phyloP scores from a whole-genome alignment of 495 filamentous ascomycete species.

The Stereocaulon alpinum region DNA sequence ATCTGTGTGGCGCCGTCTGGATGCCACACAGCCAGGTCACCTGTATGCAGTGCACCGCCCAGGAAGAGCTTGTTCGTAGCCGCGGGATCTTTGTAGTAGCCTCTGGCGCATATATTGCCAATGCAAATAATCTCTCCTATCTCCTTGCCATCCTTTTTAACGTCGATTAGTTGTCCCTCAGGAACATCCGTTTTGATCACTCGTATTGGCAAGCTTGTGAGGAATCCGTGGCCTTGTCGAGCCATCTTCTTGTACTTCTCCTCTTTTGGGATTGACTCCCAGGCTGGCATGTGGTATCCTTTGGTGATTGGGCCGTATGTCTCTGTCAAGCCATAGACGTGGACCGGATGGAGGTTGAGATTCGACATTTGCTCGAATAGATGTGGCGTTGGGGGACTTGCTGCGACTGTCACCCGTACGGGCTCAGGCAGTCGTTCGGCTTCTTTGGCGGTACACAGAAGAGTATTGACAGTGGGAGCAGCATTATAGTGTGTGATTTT shows the following conservation, averaged over 20 bases:
- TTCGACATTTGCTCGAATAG: slow-evolving; percentile 87
- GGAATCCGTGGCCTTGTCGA: slow-evolving; percentile 84
- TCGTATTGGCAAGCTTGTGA: slow-evolving; percentile 70
- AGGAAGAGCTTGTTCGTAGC: slow-evolving; percentile 82
- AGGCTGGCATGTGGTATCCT: slow-evolving; percentile 73
- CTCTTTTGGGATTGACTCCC: slow-evolving; percentile 57
- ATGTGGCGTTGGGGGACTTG: slow-evolving; percentile 76
- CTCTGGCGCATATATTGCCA: slow-evolving; percentile 87
- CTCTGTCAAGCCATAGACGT: slow-evolving; percentile 92
- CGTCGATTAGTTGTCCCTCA: slow-evolving; percentile 61
- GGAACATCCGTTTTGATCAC: slow-evolving; percentile 70
- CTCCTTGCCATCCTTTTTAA: slow-evolving; percentile 70
- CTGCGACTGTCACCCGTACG: slow-evolving; percentile 86
- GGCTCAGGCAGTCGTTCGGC: slow-evolving; percentile 57
- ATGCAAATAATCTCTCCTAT: slow-evolving; percentile 87
- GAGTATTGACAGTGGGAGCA: slow-evolving; percentile 90
- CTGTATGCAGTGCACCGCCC: slow-evolving; percentile 78
- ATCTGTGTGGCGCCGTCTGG: slow-evolving; percentile 85
- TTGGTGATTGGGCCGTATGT: slow-evolving; percentile 96
- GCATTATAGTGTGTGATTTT: slow-evolving; percentile 90
- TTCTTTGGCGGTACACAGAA: slow-evolving; percentile 67
- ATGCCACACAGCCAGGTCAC: slow-evolving; percentile 88
- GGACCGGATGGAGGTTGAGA: slow-evolving; percentile 81
- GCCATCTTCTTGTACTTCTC: slow-evolving; percentile 84
- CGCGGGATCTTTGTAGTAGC: slow-evolving; percentile 81